Conservation (phyloP, 805 yeast species). For the Candida sanyiensis region DNA sequence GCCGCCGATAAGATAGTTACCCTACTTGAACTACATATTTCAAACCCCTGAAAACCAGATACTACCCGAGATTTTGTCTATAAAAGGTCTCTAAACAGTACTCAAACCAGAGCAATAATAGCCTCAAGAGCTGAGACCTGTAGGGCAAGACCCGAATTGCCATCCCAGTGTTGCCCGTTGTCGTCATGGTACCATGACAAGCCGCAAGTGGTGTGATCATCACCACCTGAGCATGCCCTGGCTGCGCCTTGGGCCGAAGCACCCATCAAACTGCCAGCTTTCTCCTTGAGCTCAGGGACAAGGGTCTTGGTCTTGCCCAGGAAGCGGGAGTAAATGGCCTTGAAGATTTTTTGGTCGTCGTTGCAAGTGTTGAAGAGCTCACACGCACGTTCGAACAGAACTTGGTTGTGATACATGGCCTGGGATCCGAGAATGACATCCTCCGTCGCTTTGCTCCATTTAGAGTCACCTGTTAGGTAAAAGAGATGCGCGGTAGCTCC, state of each 20-base stretch:
- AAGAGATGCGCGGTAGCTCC: slow-evolving; percentile 73
- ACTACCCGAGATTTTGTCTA: too few species aligned
- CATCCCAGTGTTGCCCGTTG: slow-evolving; percentile 53
- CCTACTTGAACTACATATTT: too few species aligned
- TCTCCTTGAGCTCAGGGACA: slow-evolving; percentile 47
- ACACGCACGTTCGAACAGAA: slow-evolving; percentile 85
- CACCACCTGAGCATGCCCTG: slow-evolving; percentile 78
- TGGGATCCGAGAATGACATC: slow-evolving; percentile 23
- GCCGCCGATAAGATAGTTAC: too few species aligned
- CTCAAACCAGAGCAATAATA: too few species aligned
- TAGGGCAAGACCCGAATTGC: slow-evolving; percentile 77
- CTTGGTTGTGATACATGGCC: slow-evolving; percentile 35
- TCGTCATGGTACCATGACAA: slow-evolving; percentile 56
- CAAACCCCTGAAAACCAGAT: too few species aligned
- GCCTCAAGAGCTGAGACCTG: slow-evolving; percentile 80
- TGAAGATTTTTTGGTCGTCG: slow-evolving; percentile 85
- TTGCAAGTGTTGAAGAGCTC: slow-evolving; percentile 59
- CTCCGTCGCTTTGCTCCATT: slow-evolving; percentile 39
- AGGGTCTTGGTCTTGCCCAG: slow-evolving; percentile 66
- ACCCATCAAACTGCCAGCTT: slow-evolving; percentile 30
- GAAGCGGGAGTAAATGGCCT: slow-evolving; percentile 73
- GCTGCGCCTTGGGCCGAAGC: slow-evolving; percentile 72
- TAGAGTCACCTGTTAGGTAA: slow-evolving; percentile 56
- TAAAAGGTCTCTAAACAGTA: too few species aligned
- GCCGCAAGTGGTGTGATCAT: slow-evolving; percentile 85